phyloP scores from a whole-genome alignment of 1,139 yeast species.

The Debaryomycetaceae sp. region DNA sequence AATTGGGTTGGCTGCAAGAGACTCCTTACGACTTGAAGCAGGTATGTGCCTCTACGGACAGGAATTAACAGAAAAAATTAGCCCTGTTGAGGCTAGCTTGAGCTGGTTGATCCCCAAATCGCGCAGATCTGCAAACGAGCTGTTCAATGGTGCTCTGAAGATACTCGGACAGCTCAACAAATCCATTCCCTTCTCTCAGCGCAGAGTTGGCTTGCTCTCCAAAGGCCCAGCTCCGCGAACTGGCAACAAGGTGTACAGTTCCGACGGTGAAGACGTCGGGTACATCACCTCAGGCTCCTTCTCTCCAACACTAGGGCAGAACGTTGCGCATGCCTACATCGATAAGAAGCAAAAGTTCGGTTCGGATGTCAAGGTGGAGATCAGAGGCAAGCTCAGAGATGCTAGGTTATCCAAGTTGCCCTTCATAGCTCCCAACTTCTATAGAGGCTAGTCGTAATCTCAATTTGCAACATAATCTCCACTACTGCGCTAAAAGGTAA shows the following conservation, averaged over 20 bases:
- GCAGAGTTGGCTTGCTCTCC: constrained; percentile 72
- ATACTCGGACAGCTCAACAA: constrained; percentile 69
- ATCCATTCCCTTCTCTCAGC: constrained; percentile 52
- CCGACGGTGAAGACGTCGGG: constrained; percentile 59
- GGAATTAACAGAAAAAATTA: constrained; percentile 74
- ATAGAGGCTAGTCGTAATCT: constrained; percentile 28
- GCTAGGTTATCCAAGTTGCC: constrained; percentile 81
- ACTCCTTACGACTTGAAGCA: constrained; percentile 90
- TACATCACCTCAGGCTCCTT: constrained; percentile 85
- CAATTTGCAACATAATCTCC: too few relatives aligned
- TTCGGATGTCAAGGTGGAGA: constrained; percentile 67
- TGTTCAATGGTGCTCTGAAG: constrained; percentile 76
- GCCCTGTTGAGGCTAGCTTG: constrained; percentile 87
- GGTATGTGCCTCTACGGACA: constrained; percentile 98
- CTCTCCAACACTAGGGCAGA: constrained; percentile 82
- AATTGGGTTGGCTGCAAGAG: constrained; percentile 95
- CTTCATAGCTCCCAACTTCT: constrained; percentile 71
- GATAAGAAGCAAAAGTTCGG: constrained; percentile 77
- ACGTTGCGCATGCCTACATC: constrained; percentile 89
- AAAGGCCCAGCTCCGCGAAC: constrained; percentile 94
- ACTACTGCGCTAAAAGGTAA: too few relatives aligned
- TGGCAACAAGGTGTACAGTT: constrained; percentile 64
- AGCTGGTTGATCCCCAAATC: constrained; percentile 86
- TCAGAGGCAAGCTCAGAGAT: constrained; percentile 78
- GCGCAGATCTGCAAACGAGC: constrained; percentile 52